phyloP scores from a whole-genome alignment of 148 eudicot species.

The Amaranthus cruentus region DNA sequence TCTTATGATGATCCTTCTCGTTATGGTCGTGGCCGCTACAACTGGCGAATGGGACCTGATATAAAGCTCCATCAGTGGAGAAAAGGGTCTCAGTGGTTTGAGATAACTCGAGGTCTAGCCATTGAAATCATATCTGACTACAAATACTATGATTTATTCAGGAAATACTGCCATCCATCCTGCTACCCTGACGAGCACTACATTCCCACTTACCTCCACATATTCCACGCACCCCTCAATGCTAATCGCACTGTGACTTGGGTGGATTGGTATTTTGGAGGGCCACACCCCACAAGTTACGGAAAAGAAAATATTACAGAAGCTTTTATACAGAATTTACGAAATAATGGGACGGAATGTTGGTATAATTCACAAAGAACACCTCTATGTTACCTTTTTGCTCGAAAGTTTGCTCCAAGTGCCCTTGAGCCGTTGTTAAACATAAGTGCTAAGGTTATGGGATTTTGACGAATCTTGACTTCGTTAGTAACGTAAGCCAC shows the following conservation, averaged over 20 bases:
- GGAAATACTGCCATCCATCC: conserved; percentile 54
- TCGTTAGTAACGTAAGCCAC: no score
- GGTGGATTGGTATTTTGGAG: conserved; percentile 62
- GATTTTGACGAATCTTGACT: conserved; percentile 27
- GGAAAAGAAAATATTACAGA: conserved; percentile 48
- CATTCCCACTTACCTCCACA: conserved; percentile 54
- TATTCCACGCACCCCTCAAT: conserved; percentile 41
- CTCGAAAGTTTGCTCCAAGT: conserved; percentile 66
- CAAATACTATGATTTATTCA: conserved; percentile 55
- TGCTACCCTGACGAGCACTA: conserved; percentile 87
- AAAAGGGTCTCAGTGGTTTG: conserved; percentile 86
- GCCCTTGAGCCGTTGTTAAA: conserved; percentile 57
- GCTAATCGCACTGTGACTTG: conserved; percentile 66
- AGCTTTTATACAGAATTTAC: conserved; percentile 44
- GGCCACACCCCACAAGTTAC: conserved; percentile 66
- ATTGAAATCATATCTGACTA: conserved; percentile 50
- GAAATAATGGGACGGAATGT: conserved; percentile 63
- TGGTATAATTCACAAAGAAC: conserved; percentile 39
- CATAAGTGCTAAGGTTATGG: conserved; percentile 44
- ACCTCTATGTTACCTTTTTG: conserved; percentile 59
- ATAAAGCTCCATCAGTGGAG: conserved; percentile 63
- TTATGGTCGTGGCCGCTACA: conserved; percentile 74
- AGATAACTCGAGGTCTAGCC: conserved; percentile 50
- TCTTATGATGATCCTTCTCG: conserved; percentile 67
- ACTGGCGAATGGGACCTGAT: conserved; percentile 48